Conservation (phyloP, 202 grass and related monocot genomes). For the Hordeum pubiflorum region DNA sequence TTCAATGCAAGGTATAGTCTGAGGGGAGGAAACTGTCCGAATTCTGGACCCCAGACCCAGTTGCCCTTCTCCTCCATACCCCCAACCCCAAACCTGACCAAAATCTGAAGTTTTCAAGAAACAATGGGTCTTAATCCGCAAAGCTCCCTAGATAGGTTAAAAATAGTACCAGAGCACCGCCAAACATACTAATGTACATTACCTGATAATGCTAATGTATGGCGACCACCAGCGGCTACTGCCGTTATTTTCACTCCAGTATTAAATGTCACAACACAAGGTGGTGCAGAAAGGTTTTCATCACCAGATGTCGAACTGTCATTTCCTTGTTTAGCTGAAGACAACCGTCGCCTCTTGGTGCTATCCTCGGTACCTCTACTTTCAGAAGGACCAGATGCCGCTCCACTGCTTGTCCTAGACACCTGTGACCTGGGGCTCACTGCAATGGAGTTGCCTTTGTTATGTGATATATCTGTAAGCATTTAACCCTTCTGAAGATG, state of each 20-base stretch:
- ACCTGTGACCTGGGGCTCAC: conserved; percentile 83
- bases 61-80: conserved; percentile 98
- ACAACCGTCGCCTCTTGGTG: conserved; percentile 73
- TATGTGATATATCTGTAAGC: conserved; percentile 50
- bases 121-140: conserved; percentile 11
- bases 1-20: conserved; percentile 88
- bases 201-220: conserved; percentile 97
- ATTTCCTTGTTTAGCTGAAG: conserved; percentile 66
- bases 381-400: conserved; percentile 60
- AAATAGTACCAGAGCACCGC: background rate
- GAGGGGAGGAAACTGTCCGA: conserved; percentile 80
- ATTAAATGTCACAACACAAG: conserved; percentile 82
- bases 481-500: conserved; percentile 13
- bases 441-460: conserved; percentile 55
- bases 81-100: conserved; percentile 99
- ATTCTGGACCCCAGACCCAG: conserved; percentile 93
- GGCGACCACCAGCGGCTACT: conserved; percentile 95
- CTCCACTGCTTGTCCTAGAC: conserved; percentile 54
- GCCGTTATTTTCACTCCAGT: conserved; percentile 58
- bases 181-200: conserved; percentile 39
- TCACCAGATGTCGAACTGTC: conserved; percentile 87
- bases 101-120: conserved; percentile 69
- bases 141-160: conserved; percentile 2
- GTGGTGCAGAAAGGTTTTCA: conserved; percentile 82
- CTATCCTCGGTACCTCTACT: conserved; percentile 69